Conservation (phyloP, 345 rosid genomes). For the Eucalyptus leucophloia region DNA sequence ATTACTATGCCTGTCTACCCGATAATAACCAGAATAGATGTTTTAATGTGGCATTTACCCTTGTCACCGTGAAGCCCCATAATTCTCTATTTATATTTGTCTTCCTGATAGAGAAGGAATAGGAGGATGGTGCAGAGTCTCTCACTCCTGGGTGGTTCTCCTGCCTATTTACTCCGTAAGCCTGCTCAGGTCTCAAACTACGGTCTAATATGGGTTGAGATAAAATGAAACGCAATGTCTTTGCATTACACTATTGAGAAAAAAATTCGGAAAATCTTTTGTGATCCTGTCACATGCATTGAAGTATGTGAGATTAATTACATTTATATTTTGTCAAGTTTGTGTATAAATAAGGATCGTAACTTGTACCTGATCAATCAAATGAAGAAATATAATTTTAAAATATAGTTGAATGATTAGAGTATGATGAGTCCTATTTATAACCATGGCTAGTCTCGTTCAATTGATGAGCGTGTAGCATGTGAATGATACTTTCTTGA, state of each 20-base stretch:
- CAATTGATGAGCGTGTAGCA: accelerated
- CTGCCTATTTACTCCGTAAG: too few relatives aligned
- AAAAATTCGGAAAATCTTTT: accelerated
- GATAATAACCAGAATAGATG: too few relatives aligned
- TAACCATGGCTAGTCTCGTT: accelerated
- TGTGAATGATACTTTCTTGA: background rate
- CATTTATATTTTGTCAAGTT: background rate
- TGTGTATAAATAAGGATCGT: background rate
- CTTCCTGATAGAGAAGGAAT: too few relatives aligned
- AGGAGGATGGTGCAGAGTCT: too few relatives aligned
- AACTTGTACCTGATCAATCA: background rate
- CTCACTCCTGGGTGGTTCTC: too few relatives aligned
- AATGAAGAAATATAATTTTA: background rate
- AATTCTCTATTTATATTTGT: too few relatives aligned
- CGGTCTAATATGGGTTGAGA: background rate
- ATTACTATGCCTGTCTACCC: too few relatives aligned
- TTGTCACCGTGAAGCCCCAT: too few relatives aligned
- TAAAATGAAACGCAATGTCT: accelerated
- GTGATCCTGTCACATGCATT: background rate
- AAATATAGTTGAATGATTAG: background rate
- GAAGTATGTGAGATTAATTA: background rate
- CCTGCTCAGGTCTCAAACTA: too few relatives aligned
- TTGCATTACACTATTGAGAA: accelerated
- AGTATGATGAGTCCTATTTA: background rate
- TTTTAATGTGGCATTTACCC: too few relatives aligned